Percentiles rank a stretch among this genome's conserved stretches.
phyloP scores from a whole-genome alignment of 202 grass and related monocot species.

The Hordeum pubiflorum region DNA sequence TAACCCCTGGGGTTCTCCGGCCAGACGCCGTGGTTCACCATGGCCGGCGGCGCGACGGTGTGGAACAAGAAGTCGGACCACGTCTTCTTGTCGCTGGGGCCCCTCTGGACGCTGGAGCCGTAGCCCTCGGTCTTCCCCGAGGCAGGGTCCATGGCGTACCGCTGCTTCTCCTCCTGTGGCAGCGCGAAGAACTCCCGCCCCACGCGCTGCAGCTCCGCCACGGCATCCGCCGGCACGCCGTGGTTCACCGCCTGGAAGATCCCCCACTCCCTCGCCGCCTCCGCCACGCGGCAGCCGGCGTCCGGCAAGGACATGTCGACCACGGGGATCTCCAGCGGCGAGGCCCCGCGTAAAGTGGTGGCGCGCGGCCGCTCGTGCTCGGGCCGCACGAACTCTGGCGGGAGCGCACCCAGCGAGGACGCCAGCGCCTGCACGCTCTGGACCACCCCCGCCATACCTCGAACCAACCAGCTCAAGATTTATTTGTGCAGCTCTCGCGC shows the following conservation, averaged over 20 bases:
- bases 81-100: constrained; percentile 40
- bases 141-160: constrained; percentile 27
- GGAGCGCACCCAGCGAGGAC: constrained; percentile 19
- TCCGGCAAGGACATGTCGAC: constrained; percentile 43
- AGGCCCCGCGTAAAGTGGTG: constrained; percentile 34
- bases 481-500: too few relatives aligned
- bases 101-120: constrained; percentile 34
- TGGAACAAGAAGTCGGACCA: constrained; percentile 81
- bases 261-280: constrained; percentile 48
- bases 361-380: constrained; percentile 48
- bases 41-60: constrained; percentile 35
- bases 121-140: constrained; percentile 50
- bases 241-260: constrained; percentile 70
- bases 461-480: too few relatives aligned
- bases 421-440: constrained; percentile 57
- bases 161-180: constrained; percentile 53
- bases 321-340: constrained; percentile 32
- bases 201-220: constrained; percentile 57
- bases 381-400: constrained; percentile 51
- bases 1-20: constrained; percentile 30
- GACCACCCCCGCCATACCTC: background rate
- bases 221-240: constrained; percentile 40
- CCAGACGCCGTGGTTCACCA: constrained; percentile 40
- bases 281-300: constrained; percentile 10
- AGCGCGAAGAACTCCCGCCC: constrained; percentile 61